Percentiles rank a stretch among this genome's conserved stretches.
Conservation (phyloP, 1,139 yeast species). For the Taphrina wiesneri region DNA sequence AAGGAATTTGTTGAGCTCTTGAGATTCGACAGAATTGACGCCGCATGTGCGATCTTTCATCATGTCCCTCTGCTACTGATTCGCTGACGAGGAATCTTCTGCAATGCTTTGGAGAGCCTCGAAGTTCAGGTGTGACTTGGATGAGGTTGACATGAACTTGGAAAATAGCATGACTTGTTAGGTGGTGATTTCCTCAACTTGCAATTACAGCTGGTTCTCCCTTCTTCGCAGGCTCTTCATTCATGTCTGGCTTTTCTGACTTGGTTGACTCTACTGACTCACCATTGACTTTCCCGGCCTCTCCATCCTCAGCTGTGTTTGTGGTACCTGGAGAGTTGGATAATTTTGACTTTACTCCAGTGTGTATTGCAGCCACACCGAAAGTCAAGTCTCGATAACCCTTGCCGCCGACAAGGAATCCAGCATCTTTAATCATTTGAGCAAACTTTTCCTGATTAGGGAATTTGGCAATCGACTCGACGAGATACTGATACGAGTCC, state of each 20-base stretch:
- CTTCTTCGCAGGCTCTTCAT: conserved; percentile 12
- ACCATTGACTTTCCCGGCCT: neutral
- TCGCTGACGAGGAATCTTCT: too few species aligned
- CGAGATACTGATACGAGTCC: conserved; percentile 92
- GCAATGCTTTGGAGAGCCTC: too few species aligned
- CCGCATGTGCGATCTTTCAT: too few species aligned
- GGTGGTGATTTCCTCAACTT: neutral
- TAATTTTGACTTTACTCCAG: conserved; percentile 69
- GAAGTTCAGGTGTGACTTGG: too few species aligned
- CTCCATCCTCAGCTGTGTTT: neutral
- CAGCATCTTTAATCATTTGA: conserved; percentile 89
- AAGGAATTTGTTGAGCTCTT: too few species aligned
- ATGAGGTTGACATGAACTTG: too few species aligned
- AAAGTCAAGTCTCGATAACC: conserved; percentile 96
- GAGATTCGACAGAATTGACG: too few species aligned
- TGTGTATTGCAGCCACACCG: conserved; percentile 94
- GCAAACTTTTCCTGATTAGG: conserved; percentile 92
- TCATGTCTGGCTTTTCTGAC: neutral
- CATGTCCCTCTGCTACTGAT: too few species aligned
- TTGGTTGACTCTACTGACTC: neutral
- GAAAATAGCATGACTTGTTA: neutral
- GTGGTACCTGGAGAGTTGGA: neutral
- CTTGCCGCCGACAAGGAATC: conserved; percentile 77
- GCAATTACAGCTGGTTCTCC: conserved; percentile 28
- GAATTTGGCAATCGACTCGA: conserved; percentile 87